These are phyloP conservation scores for Eucalyptus tenuipes DNA, from an alignment of 345 rosid species.

Conservation along the genomic window DNA sequence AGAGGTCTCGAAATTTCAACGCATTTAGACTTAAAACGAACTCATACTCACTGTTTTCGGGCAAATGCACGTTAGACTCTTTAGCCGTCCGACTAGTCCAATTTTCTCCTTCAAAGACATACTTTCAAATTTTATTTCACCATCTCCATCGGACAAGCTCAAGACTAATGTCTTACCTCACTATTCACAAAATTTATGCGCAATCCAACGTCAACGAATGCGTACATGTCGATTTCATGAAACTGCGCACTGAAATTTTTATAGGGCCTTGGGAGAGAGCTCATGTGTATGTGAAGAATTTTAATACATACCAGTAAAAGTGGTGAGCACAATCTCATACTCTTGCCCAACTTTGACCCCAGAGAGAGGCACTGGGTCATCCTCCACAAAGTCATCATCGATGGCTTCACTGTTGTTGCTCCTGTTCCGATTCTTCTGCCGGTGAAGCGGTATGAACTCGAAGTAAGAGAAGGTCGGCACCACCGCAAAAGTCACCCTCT, in stretches of 20 bases:
- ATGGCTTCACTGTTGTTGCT: not conserved
- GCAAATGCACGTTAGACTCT: not conserved
- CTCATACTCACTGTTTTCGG: not conserved
- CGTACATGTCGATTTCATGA: not conserved
- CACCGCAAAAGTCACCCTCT: conserved; percentile 66
- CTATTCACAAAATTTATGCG: not conserved
- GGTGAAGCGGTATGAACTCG: conserved; percentile 77
- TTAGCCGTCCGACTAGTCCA: not conserved
- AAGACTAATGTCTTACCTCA: not conserved
- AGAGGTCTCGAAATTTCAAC: not conserved
- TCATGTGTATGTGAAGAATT: not conserved
- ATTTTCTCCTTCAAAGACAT: not conserved
- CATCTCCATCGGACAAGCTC: not conserved
- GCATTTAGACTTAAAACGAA: not conserved
- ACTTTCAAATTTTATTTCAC: not conserved
- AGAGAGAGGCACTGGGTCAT: conserved; percentile 65
- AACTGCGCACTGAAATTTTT: not conserved
- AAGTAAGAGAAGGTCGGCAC: conserved; percentile 84
- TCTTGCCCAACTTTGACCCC: conserved; percentile 62
- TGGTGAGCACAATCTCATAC: conserved; percentile 87
- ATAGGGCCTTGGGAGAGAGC: not conserved
- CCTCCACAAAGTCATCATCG: conserved; percentile 61
- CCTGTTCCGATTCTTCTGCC: conserved; percentile 9
- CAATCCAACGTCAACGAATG: not conserved
- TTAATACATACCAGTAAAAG: conserved; percentile 63